Percentiles rank a stretch among this genome's conserved stretches.
Evolutionary conservation across 345 rosid genomes (phyloP).

Genomic region (Euphorbia tirucalli): DNA sequence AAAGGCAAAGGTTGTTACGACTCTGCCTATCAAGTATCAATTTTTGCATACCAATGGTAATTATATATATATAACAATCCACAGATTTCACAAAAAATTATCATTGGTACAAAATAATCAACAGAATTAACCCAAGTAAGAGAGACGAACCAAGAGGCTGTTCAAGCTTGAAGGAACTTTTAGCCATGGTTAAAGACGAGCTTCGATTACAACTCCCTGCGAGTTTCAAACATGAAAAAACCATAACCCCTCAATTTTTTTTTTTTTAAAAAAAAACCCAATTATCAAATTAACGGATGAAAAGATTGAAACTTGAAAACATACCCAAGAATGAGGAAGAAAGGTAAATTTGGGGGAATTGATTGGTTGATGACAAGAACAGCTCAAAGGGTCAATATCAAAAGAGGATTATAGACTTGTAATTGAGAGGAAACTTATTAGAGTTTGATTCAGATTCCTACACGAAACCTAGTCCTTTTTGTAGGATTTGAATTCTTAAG

Average conservation of each 20-base stretch:
- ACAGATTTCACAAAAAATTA: not conserved
- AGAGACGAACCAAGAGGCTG: slow-evolving; percentile 61
- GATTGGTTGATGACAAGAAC: slow-evolving; percentile 14
- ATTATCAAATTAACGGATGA: not conserved
- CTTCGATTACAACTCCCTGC: slow-evolving; percentile 36
- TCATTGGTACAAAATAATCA: not conserved
- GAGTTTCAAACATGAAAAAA: slow-evolving; percentile 47
- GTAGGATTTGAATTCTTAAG: not conserved
- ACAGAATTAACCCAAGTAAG: not conserved
- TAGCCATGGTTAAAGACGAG: slow-evolving; percentile 46
- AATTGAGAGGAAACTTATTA: slow-evolving; percentile 14
- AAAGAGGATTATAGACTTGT: slow-evolving; percentile 6
- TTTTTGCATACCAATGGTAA: not conserved
- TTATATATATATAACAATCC: not conserved
- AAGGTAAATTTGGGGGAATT: slow-evolving; percentile 11
- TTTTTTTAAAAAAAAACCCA: not conserved
- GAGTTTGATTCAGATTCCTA: slow-evolving; percentile 25
- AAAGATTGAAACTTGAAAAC: slow-evolving; percentile 5
- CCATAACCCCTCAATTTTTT: slow-evolving; percentile 28
- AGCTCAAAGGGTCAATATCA: slow-evolving; percentile 22
- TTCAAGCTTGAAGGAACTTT: slow-evolving; percentile 60
- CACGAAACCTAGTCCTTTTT: slow-evolving; percentile 28
- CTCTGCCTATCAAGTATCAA: not conserved
- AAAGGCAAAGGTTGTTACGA: not conserved
- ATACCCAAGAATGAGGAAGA: slow-evolving; percentile 36